Base-by-base conservation (phyloP, 1,284 basidiomycete genomes). In the Pascua guehoae region DNA sequence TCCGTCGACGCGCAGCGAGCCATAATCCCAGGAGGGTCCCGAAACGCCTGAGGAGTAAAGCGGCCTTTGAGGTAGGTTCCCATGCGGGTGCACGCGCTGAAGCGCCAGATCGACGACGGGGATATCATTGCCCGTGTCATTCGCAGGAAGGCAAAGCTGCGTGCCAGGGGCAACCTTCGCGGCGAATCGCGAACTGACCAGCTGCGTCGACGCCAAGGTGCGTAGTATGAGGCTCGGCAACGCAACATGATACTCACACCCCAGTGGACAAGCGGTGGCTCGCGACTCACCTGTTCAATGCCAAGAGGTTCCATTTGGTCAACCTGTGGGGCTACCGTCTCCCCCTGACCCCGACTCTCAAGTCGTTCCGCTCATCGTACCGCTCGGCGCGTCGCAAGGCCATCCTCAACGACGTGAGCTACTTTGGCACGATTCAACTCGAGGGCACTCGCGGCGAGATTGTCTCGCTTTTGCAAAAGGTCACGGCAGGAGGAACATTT, bases 11-110 rank as follows among this genome's bases (percentile, higher is more conserved):
- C 66, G 92, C 93, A 11, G 93, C 93, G 1, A 93, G 90, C 65
- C 93, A 96, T 73, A 88, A 96, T 74, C 86, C 91, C 16, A 84
- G 90, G 8, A 84, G 91, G 14, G 89, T 97, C n/a, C 93, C 93
- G 0, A 74, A 84, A 32, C 82, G 88, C 32, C 78, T 96, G 36
- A 81, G 91, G 52, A 84, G 84, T 44, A 88, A 88, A 69, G 91
- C 93, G 2, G 82, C 81, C 15, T 81, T 85, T 18, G 93, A 97
- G 82, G 91, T 91, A 62, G 41, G 78, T 66, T 38, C 11, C 24
- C 12, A n/a, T 16, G 41, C 17, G 12, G 4, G 8, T 5, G 15
- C 17, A 14, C n/a, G 42, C 47, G 24, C 24, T 32, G 24, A 32
- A 3, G 24, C 3, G 24, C 2, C 62, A 95, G 91, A 93, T 94